phyloP scores from a whole-genome alignment of 495 filamentous ascomycete genomes.

The Hamigera avellanea region DNA sequence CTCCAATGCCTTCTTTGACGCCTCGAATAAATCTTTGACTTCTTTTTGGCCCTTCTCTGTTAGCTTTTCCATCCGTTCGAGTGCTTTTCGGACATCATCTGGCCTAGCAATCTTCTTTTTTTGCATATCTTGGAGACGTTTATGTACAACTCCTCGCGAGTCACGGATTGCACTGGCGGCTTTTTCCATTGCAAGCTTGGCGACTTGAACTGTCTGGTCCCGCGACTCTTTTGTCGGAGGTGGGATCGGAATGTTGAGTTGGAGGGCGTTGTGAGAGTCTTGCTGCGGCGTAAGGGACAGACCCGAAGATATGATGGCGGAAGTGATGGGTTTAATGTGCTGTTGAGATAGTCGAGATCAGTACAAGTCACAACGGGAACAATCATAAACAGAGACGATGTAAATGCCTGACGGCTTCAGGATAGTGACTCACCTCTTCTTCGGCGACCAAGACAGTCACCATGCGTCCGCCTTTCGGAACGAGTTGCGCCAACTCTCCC shows the following conservation, averaged over 20 bases:
- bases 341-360: slow-evolving; percentile 10
- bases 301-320: slow-evolving; percentile 55
- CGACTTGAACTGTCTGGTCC: slow-evolving; percentile 40
- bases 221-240: slow-evolving; percentile 51
- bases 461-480: slow-evolving; percentile 57
- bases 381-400: too few species aligned
- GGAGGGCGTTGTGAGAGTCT: slow-evolving; percentile 53
- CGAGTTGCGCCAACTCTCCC: slow-evolving; percentile 63
- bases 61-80: slow-evolving; percentile 61
- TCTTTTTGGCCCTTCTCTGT: slow-evolving; percentile 57
- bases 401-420: too few species aligned
- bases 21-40: slow-evolving; percentile 58
- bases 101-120: slow-evolving; percentile 42
- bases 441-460: slow-evolving; percentile 55
- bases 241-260: slow-evolving; percentile 63
- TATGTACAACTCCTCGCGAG: slow-evolving; percentile 46
- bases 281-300: slow-evolving; percentile 66
- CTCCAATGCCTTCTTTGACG: slow-evolving; percentile 47
- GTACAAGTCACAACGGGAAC: too few species aligned
- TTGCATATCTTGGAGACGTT: slow-evolving; percentile 51
- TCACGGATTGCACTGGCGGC: slow-evolving; percentile 42
- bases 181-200: slow-evolving; percentile 49
- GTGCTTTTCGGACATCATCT: slow-evolving; percentile 57
- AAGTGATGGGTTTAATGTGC: slow-evolving; percentile 60
- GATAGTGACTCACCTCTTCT: slow-evolving; percentile 47